A percentile compares a stretch with the other conserved stretches of the same genome.
phyloP scores from a whole-genome alignment of 768 basidiomycete species.

The Suillus alpinus region DNA sequence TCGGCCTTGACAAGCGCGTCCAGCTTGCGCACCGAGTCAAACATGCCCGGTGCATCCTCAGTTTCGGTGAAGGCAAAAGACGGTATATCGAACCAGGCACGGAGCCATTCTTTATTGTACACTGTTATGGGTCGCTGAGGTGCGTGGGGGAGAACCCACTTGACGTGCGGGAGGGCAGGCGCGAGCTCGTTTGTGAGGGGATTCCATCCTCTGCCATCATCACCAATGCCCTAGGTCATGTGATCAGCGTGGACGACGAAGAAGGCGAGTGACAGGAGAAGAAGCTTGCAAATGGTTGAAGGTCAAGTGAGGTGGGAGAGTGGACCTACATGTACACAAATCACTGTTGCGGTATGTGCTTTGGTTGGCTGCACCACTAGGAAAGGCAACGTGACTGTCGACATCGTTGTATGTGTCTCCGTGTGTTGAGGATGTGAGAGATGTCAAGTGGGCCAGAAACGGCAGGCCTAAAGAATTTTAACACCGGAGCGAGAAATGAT shows the following conservation, averaged over 20 bases:
- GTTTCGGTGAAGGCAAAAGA: slow-evolving; percentile 55
- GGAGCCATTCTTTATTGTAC: slow-evolving; percentile 72
- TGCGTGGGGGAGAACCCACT: slow-evolving; percentile 67
- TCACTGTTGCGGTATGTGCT: slow-evolving; percentile 82
- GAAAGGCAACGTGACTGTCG: slow-evolving; percentile 20
- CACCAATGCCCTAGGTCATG: slow-evolving; percentile 63
- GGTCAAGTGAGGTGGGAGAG: background rate
- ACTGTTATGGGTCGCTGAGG: slow-evolving; percentile 59
- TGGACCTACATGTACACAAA: slow-evolving; percentile 79
- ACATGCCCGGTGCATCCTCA: slow-evolving; percentile 67
- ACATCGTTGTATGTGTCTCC: background rate
- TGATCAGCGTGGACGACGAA: slow-evolving; percentile 7
- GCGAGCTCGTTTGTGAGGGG: slow-evolving; percentile 72
- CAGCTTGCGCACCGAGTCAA: slow-evolving; percentile 56
- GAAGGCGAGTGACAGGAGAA: slow-evolving; percentile 5
- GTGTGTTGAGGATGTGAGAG: background rate
- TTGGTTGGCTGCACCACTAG: slow-evolving; percentile 51
- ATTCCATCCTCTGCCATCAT: slow-evolving; percentile 73
- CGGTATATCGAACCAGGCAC: slow-evolving; percentile 82
- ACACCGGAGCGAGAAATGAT: background rate
- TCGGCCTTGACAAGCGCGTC: slow-evolving; percentile 73
- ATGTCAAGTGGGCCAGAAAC: background rate
- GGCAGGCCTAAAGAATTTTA: background rate
- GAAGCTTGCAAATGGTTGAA: background rate
- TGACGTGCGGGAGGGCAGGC: slow-evolving; percentile 63